Evolutionary conservation across 139 green algal genomes (phyloP).

Genomic region (Chloropicon primus): DNA sequence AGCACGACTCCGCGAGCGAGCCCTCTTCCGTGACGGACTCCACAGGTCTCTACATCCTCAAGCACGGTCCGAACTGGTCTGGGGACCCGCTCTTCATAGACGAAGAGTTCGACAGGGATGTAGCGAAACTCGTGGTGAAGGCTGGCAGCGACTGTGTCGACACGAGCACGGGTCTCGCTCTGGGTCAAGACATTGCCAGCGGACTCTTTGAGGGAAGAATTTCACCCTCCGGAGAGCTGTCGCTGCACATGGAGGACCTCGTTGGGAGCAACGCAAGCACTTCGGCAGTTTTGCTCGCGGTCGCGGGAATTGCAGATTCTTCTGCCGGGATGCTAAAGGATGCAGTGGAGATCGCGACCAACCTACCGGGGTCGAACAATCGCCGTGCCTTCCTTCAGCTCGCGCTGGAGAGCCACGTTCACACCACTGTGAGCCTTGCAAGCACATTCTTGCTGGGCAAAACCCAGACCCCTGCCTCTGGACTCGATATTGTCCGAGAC

Average conservation of each 20-base stretch:
- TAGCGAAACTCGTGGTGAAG: background rate
- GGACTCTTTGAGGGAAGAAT: too few species aligned
- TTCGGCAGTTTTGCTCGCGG: too few species aligned
- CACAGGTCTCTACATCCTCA: background rate
- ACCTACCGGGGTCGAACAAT: too few species aligned
- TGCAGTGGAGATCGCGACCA: too few species aligned
- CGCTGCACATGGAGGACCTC: too few species aligned
- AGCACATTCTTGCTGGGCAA: background rate
- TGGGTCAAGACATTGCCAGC: too few species aligned
- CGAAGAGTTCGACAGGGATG: background rate
- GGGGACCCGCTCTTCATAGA: background rate
- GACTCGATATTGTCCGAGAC: too few species aligned
- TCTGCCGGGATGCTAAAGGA: too few species aligned
- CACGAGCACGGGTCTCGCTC: background rate
- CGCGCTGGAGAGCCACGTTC: background rate
- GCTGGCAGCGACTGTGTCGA: background rate
- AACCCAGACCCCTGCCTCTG: too few species aligned
- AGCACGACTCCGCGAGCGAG: background rate
- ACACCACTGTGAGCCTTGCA: background rate
- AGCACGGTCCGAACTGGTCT: background rate
- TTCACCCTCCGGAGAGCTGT: too few species aligned
- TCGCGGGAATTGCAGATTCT: too few species aligned
- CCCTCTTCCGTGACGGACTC: background rate
- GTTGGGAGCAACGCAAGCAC: too few species aligned
- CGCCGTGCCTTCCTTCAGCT: background rate